These are phyloP conservation scores for Gnomoniopsis smithogilvyi DNA, from an alignment of 2,329 filamentous ascomycete genomes.

Conservation along the genomic window DNA sequence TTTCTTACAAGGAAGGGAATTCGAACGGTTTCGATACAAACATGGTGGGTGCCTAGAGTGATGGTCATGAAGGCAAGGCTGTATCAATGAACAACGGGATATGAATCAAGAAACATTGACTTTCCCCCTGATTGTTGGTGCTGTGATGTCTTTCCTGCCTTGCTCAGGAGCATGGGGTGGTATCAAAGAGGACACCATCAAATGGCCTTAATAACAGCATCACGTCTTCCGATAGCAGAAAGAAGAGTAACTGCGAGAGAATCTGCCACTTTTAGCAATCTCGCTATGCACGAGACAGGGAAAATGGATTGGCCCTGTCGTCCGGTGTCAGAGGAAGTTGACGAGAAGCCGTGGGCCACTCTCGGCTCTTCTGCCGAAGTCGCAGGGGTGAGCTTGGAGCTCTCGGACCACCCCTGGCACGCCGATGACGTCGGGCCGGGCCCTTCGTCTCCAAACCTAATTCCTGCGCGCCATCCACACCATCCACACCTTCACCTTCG, in stretches of 20 bases:
- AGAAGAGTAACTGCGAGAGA: neutral
- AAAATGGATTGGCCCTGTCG: neutral
- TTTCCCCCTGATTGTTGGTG: neutral
- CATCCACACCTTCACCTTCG: neutral
- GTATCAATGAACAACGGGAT: conserved; percentile 7
- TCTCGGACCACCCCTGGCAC: neutral
- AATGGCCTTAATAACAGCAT: neutral
- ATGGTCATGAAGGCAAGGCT: conserved; percentile 1
- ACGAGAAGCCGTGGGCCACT: neutral
- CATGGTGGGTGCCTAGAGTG: neutral
- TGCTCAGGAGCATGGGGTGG: neutral
- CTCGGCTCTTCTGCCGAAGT: neutral
- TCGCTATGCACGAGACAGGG: neutral
- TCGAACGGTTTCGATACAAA: conserved; percentile 5
- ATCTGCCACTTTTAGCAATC: neutral
- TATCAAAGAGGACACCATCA: neutral
- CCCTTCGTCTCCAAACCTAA: neutral
- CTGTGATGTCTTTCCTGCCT: neutral
- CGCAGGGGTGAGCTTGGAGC: conserved; percentile 5
- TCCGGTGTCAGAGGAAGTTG: neutral
- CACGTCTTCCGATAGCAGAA: neutral
- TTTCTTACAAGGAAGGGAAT: conserved; percentile 2
- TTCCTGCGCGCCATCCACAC: neutral
- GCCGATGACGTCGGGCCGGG: conserved; percentile 13
- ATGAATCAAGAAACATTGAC: conserved; percentile 6